Base-by-base conservation (phyloP, 345 rosid species). In the Barbarea vulgaris region DNA sequence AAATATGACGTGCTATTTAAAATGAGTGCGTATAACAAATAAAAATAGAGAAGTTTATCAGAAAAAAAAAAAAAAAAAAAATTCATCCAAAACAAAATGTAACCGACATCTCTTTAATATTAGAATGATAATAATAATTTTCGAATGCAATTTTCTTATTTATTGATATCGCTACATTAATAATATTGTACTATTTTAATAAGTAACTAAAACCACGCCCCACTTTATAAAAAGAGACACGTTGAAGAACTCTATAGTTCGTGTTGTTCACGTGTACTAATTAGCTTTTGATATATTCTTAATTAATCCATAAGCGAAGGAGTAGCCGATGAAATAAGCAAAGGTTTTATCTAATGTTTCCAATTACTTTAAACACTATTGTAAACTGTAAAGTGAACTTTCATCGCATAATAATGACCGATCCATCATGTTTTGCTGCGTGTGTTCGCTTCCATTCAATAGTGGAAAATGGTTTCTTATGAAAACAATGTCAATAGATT, bases 181-280 rank as follows among this genome's bases (percentile, higher is more conserved):
- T 15, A 7, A 7, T 6, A 4, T 1, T 4, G 22, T 41, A 60
- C 55, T 42, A 62, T 46, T 73, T 34, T 52, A 7, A 61, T 42
- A 54, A 30, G 41, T 60, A 61, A 36, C 9, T 19, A 21, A 77
- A 25, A 41, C 15, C 56, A 52, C 15, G 37, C 63, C 41, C 63
- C 41, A 41, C 57, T 61, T 64, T 70, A 46, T 44, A 31, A 63
- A 77, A 55, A 70, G 70, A 77, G 66, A 34, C 76, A 77, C 60
- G 76, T 63, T 63, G 30, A 70, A 70, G 36, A 77, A 46, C 36
- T 62, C 64, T 62, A 17, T 9, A 69, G 46, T 63, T 63, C 54
- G 61, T 77, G 54, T 55, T 70, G 61, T 77, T 77, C 81, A 77
- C 77, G 68, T 77, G 81, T 21, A 55, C n/a, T n/a, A n/a, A n/a